Evolutionary conservation across 108 stramenopile genomes (phyloP), one percentile per base, ranked within the genome.

Genomic region (Cyclotella cryptica): DNA sequence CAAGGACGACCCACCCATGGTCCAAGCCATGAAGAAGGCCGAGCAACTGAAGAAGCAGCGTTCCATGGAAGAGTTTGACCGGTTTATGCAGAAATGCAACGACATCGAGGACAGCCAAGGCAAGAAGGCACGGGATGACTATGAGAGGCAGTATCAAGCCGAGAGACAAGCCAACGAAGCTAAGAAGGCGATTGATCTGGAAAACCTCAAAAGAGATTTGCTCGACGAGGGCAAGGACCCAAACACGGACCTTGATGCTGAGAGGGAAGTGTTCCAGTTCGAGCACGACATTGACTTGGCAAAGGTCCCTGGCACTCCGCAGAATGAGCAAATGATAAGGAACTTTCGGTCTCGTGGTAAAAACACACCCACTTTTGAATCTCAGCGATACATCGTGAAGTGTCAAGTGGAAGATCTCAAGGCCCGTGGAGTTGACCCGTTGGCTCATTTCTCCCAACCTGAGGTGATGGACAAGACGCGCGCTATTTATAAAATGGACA

Each of bases 181-280:
- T 12, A 19, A 51, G 27, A 78, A 74, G 43, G 28, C 22, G 14
- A 61, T 76, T 28, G 89, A 85, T 15, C 44, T 89, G 8, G 74
- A 78, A n/a, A 68, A 79, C 51, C 78, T 94, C 4, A 85, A 88
- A 63, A 74, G 81, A 13, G 77, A 85, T 24, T 74, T 94, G 29
- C 71, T 92, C 26, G 88, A 92, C 53, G 80, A 88, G 54, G 91
- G 91, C 30, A 87, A 89, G 69, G 84, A 86, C 63, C 93, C 93
- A 29, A 80, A 73, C 35, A 79, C 74, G 10, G 91, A 90, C 53
- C 79, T 89, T 22, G 91, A 92, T 64, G 93, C 88, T 29, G 76
- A 86, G 49, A 83, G 88, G 12, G 85, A 88, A 52, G 71, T 88
- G 24, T 88, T 83, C 46, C 54, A 80, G 13, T 72, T 81, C 46